phyloP scores from a whole-genome alignment of 495 filamentous ascomycete genomes.

The Neurospora sp. region DNA sequence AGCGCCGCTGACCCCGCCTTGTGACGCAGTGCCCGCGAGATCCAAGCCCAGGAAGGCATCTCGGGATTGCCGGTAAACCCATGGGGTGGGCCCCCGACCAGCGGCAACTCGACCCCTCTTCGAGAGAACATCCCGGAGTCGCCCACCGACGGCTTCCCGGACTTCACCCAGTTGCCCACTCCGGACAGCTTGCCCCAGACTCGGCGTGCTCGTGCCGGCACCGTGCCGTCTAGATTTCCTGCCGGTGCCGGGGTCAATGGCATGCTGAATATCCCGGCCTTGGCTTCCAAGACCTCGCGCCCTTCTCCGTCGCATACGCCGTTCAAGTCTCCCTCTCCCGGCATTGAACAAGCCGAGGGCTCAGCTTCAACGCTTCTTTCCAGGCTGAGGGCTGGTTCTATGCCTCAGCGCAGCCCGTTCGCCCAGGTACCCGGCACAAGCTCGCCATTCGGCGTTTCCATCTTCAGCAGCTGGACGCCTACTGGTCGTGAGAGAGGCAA shows the following conservation, averaged over 20 bases:
- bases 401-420: slow-evolving; percentile 78
- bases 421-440: slow-evolving; percentile 40
- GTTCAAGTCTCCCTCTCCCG: slow-evolving; percentile 67
- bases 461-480: slow-evolving; percentile 82
- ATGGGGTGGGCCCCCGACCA: slow-evolving; percentile 86
- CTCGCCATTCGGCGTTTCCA: slow-evolving; percentile 73
- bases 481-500: slow-evolving; percentile 62
- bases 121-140: slow-evolving; percentile 97
- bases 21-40: slow-evolving; percentile 69
- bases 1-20: slow-evolving; percentile 12
- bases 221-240: slow-evolving; percentile 90
- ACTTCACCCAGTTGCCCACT: slow-evolving; percentile 59
- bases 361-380: slow-evolving; percentile 67
- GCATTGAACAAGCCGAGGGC: slow-evolving; percentile 50
- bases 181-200: slow-evolving; percentile 47
- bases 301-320: slow-evolving; percentile 87
- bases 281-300: slow-evolving; percentile 72
- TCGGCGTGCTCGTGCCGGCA: slow-evolving; percentile 75
- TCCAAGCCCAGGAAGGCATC: slow-evolving; percentile 89
- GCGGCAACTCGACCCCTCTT: slow-evolving; percentile 88
- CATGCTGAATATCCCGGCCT: slow-evolving; percentile 48
- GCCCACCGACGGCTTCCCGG: slow-evolving; percentile 91
- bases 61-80: slow-evolving; percentile 61
- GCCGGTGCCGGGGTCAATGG: slow-evolving; percentile 50
- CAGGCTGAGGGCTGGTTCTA: slow-evolving; percentile 83